A percentile compares a stretch with the other conserved stretches of the same genome.
phyloP scores from a whole-genome alignment of 148 eudicot species.

The Cornus kousa region DNA sequence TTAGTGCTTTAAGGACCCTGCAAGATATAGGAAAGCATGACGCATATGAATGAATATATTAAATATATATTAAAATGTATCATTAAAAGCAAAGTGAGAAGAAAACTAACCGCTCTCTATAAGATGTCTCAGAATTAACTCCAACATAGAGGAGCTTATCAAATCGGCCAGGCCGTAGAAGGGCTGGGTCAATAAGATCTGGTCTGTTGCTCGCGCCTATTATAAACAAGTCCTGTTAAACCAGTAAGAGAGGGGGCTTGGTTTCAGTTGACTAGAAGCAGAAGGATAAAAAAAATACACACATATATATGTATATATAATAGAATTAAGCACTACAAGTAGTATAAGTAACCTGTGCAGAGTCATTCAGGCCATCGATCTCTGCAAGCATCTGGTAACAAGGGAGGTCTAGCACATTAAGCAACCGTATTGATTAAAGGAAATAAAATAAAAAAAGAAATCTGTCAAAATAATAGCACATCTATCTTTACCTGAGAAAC shows the following conservation, averaged over 20 bases:
- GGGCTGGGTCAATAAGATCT: slow-evolving; percentile 95
- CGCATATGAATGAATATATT: neutral
- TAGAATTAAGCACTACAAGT: neutral
- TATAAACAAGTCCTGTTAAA: slow-evolving; percentile 80
- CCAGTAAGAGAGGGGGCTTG: slow-evolving; percentile 9
- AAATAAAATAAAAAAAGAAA: neutral
- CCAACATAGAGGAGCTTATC: slow-evolving; percentile 98
- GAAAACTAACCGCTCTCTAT: slow-evolving; percentile 73
- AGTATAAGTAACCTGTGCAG: slow-evolving; percentile 57
- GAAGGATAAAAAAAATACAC: neutral
- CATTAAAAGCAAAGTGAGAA: neutral
- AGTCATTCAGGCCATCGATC: slow-evolving; percentile 92
- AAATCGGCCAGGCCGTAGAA: slow-evolving; percentile 95
- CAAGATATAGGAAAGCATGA: slow-evolving; percentile 1
- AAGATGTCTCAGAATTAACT: slow-evolving; percentile 79
- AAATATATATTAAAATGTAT: neutral
- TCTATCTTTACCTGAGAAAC: slow-evolving; percentile 80
- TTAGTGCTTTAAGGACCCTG: slow-evolving; percentile 90
- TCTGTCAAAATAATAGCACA: neutral
- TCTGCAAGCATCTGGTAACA: slow-evolving; percentile 91
- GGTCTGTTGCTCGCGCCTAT: slow-evolving; percentile 99
- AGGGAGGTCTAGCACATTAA: slow-evolving; percentile 11
- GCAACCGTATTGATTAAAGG: neutral
- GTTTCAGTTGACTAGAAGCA: neutral
- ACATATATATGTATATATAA: neutral